A percentile compares a stretch with the other conserved stretches of the same genome.
Evolutionary conservation across 192 early-diverging fungal genomes (phyloP).

Genomic region (Entrophospora sp.): DNA sequence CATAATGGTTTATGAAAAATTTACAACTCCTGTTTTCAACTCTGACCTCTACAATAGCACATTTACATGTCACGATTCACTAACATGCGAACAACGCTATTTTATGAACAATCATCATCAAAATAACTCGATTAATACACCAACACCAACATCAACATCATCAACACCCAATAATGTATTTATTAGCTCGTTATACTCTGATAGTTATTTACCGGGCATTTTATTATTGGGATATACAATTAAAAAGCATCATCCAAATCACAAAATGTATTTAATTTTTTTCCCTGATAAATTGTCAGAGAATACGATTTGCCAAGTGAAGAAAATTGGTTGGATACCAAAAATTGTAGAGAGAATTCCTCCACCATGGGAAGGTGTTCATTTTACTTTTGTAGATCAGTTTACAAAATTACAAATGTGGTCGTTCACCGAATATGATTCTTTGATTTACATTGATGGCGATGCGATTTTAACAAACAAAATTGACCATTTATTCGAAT

Average conservation of each 20-base stretch:
- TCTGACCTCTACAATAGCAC: too few species aligned
- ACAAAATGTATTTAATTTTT: not conserved
- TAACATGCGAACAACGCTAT: not conserved
- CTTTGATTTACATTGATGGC: not conserved
- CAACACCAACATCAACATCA: not conserved
- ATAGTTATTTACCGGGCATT: not conserved
- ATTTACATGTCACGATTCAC: conserved; percentile 1
- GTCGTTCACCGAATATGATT: not conserved
- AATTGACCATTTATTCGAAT: not conserved
- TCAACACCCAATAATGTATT: not conserved
- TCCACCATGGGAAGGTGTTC: not conserved
- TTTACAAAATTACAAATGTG: conserved; percentile 8
- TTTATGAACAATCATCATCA: not conserved
- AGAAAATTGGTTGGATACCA: not conserved
- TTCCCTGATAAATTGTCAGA: not conserved
- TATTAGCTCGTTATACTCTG: not conserved
- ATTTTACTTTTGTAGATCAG: not conserved
- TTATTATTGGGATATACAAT: conserved; percentile 1
- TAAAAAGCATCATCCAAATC: conserved; percentile 10
- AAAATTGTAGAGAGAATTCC: not conserved
- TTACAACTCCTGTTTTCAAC: too few species aligned
- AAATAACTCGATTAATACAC: not conserved
- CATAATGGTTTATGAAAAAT: too few species aligned
- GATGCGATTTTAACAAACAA: not conserved
- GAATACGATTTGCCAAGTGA: not conserved